Conservation (phyloP, 2,329 filamentous ascomycete species). For the Pseudopithomyces chartarum region DNA sequence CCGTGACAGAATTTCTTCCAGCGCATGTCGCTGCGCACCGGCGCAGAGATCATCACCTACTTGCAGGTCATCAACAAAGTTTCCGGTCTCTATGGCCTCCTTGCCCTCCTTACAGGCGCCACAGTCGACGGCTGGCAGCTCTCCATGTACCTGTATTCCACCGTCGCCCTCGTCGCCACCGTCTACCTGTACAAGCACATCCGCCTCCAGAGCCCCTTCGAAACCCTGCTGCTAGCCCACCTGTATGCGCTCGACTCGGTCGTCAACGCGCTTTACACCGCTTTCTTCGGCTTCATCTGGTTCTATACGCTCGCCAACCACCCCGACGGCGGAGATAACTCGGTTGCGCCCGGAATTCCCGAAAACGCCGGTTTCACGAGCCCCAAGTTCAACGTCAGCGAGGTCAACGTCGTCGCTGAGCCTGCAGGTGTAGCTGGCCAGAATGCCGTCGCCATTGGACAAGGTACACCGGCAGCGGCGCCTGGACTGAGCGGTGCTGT, state of each 20-base stretch:
- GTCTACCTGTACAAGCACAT: slow-evolving; percentile 78
- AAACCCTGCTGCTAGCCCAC: slow-evolving; percentile 81
- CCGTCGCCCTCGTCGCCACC: slow-evolving; percentile 70
- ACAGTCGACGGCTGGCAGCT: slow-evolving; percentile 81
- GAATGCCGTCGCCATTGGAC: slow-evolving; percentile 57
- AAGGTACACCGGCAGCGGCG: slow-evolving; percentile 40
- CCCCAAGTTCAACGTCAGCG: slow-evolving; percentile 64
- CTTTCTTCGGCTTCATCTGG: slow-evolving; percentile 82
- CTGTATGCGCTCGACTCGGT: slow-evolving; percentile 82
- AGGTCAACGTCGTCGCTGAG: slow-evolving; percentile 59
- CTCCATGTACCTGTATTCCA: slow-evolving; percentile 89
- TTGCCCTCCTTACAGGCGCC: slow-evolving; percentile 87
- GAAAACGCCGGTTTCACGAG: slow-evolving; percentile 69
- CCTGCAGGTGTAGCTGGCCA: slow-evolving; percentile 57
- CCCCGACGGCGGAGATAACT: slow-evolving; percentile 44
- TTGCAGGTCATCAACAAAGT: slow-evolving; percentile 90
- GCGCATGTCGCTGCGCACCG: slow-evolving; percentile 83
- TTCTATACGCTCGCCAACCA: slow-evolving; percentile 74
- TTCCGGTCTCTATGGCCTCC: slow-evolving; percentile 85
- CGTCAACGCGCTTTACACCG: slow-evolving; percentile 81
- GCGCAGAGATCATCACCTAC: slow-evolving; percentile 81
- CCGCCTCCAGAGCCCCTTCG: slow-evolving; percentile 75
- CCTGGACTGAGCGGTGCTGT: slow-evolving; percentile 65
- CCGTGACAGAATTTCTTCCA: slow-evolving; percentile 75
- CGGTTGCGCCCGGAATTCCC: slow-evolving; percentile 57